Evolutionary conservation across 73 alveolate genomes (phyloP).

Genomic region (Tetrahymena malaccensis): DNA sequence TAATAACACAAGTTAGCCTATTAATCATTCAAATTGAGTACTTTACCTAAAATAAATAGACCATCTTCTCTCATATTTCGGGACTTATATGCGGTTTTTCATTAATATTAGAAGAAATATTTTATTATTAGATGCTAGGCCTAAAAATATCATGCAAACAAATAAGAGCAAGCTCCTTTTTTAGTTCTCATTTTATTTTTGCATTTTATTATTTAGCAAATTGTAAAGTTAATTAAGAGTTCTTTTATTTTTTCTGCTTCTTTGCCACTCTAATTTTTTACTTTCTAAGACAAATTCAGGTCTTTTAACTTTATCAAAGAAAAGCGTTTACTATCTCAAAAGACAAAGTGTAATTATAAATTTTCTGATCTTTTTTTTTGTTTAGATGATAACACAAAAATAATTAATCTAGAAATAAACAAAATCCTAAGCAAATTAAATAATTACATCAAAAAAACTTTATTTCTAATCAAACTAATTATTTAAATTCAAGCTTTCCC

Average conservation of each 20-base stretch:
- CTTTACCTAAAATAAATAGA: neutral
- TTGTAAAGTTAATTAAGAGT: too few species aligned
- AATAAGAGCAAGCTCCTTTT: neutral
- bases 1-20: too few species aligned
- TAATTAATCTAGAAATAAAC: too few species aligned
- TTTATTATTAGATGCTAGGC: neutral
- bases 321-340: neutral
- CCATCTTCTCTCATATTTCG: neutral
- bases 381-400: too few species aligned
- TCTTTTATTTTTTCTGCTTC: neutral
- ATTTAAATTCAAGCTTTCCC: too few species aligned
- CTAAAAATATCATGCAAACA: neutral
- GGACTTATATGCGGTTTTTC: neutral
- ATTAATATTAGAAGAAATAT: neutral
- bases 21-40: neutral
- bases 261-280: neutral
- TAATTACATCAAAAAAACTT: too few species aligned
- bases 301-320: too few species aligned
- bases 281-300: neutral
- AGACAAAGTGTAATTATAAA: neutral
- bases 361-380: too few species aligned
- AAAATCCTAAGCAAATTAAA: too few species aligned
- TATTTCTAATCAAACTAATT: too few species aligned
- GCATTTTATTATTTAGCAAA: neutral
- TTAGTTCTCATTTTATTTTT: neutral